Conservation (phyloP, 2,329 filamentous ascomycete species). For the Xylariaceae sp. region DNA sequence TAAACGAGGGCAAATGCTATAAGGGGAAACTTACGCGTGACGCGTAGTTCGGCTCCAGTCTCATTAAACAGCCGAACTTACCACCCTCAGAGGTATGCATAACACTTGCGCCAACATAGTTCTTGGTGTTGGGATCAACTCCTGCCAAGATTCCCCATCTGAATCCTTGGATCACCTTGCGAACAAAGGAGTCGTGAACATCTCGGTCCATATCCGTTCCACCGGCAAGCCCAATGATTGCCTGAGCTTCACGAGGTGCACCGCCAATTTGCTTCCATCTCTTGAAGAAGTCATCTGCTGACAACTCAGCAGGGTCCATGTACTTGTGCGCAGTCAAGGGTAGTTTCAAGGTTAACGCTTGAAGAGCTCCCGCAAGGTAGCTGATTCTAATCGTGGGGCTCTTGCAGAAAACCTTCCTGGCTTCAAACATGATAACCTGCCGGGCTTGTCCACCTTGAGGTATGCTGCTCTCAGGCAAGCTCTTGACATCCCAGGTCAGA, state of each 20-base stretch:
- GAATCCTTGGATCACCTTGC: slow-evolving; percentile 73
- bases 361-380: slow-evolving; percentile 87
- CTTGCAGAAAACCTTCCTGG: slow-evolving; percentile 72
- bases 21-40: slow-evolving; percentile 64
- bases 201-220: slow-evolving; percentile 54
- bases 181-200: slow-evolving; percentile 66
- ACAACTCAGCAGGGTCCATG: slow-evolving; percentile 86
- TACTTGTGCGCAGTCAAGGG: slow-evolving; percentile 90
- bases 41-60: slow-evolving; percentile 89
- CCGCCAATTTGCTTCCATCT: slow-evolving; percentile 98
- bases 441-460: slow-evolving; percentile 71
- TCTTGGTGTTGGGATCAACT: slow-evolving; percentile 89
- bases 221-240: slow-evolving; percentile 65
- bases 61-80: slow-evolving; percentile 89
- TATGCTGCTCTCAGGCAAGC: slow-evolving; percentile 78
- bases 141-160: slow-evolving; percentile 79
- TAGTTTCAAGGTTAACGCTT: slow-evolving; percentile 85
- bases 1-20: background rate
- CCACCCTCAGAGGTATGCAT: slow-evolving; percentile 75
- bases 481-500: slow-evolving; percentile 81
- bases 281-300: slow-evolving; percentile 95
- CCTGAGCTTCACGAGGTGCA: slow-evolving; percentile 78
- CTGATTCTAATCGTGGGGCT: slow-evolving; percentile 89
- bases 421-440: slow-evolving; percentile 92
- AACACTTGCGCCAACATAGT: slow-evolving; percentile 87